A percentile compares a stretch with the other conserved stretches of the same genome.
These are phyloP conservation scores for Jamesozyma piceae DNA, from an alignment of 805 yeast genomes.

Conservation along the genomic window DNA sequence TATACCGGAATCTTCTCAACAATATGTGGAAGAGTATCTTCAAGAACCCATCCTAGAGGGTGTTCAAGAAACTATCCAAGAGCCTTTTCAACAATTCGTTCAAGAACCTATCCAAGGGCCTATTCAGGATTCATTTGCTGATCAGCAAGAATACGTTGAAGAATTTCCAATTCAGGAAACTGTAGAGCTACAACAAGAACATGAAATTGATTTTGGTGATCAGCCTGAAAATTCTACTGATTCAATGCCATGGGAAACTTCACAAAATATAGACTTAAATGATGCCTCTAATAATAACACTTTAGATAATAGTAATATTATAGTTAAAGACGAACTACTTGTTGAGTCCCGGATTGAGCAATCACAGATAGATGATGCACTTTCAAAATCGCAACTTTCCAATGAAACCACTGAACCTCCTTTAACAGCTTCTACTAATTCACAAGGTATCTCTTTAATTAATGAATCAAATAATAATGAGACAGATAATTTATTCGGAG, in stretches of 20 bases:
- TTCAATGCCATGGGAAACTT: conserved; percentile 14
- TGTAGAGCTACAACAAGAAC: not conserved
- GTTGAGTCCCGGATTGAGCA: not conserved
- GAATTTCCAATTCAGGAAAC: not conserved
- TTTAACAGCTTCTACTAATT: not conserved
- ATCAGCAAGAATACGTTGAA: not conserved
- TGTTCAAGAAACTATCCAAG: not conserved
- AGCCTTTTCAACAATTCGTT: not conserved
- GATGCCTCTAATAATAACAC: not conserved
- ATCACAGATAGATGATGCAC: not conserved
- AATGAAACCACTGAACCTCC: not conserved
- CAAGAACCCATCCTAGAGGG: not conserved
- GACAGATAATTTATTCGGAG: not conserved
- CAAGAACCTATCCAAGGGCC: not conserved
- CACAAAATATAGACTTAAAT: not conserved
- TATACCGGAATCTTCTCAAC: not conserved
- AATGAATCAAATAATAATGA: not conserved
- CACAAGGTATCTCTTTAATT: not conserved
- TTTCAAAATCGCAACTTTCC: not conserved
- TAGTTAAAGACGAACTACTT: not conserved
- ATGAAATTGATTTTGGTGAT: not conserved
- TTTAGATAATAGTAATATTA: not conserved
- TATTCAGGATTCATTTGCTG: not conserved
- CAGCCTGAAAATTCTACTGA: conserved; percentile 3
- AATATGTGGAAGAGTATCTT: not conserved